phyloP scores from a whole-genome alignment of 768 basidiomycete species.

The Hirschioporus abietinus region DNA sequence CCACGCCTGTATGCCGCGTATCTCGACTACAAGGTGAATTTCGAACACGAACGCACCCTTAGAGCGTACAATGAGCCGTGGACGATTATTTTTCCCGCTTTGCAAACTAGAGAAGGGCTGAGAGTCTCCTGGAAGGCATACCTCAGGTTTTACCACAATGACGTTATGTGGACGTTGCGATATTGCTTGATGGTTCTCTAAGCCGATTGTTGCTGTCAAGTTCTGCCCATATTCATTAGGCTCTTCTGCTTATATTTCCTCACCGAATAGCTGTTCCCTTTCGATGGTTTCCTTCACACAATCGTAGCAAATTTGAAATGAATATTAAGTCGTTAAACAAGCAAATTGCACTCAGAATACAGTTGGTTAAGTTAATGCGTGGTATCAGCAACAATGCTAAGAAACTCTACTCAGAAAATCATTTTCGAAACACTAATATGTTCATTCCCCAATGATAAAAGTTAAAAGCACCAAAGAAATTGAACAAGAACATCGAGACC shows the following conservation, averaged over 20 bases:
- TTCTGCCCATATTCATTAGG: too few species aligned
- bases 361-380: slow-evolving; percentile 1
- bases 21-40: neutral
- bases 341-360: slow-evolving; percentile 1
- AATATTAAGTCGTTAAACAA: neutral
- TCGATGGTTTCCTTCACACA: too few species aligned
- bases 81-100: neutral
- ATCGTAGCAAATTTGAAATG: neutral
- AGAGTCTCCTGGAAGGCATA: neutral
- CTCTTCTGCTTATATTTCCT: too few species aligned
- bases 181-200: neutral
- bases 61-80: neutral
- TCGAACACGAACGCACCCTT: neutral
- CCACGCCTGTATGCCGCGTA: neutral
- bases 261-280: too few species aligned
- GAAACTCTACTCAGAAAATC: neutral
- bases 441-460: neutral
- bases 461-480: neutral
- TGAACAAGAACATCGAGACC: neutral
- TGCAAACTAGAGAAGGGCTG: neutral
- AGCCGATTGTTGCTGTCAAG: too few species aligned
- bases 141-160: neutral
- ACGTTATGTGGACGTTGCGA: neutral
- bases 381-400: neutral
- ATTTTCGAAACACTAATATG: neutral